phyloP scores from a whole-genome alignment of 2,329 filamentous ascomycete species.

The Lachnellula cervina region DNA sequence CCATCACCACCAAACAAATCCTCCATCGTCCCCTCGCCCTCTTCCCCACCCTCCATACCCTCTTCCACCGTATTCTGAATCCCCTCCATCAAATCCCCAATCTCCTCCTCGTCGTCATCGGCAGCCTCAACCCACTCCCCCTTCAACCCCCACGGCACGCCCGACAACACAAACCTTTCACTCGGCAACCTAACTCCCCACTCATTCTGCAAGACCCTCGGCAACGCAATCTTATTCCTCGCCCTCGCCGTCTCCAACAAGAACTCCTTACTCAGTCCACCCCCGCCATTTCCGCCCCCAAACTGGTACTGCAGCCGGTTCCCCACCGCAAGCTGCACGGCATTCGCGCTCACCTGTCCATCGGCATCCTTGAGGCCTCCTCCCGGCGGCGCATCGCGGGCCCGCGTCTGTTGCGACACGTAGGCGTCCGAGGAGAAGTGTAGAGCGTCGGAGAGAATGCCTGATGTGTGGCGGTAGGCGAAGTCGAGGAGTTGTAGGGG shows the following conservation, averaged over 20 bases:
- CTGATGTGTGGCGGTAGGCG: constrained; percentile 74
- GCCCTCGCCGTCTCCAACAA: constrained; percentile 69
- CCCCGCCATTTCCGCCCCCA: constrained; percentile 44
- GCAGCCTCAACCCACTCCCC: constrained; percentile 52
- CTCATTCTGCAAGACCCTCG: constrained; percentile 57
- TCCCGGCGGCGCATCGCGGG: constrained; percentile 29
- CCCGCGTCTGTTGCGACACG: constrained; percentile 37
- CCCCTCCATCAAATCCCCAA: constrained; percentile 38
- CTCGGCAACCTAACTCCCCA: constrained; percentile 64
- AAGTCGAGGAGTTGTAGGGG: constrained; percentile 81
- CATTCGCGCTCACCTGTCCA: constrained; percentile 54
- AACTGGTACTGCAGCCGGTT: constrained; percentile 67
- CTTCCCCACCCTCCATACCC: constrained; percentile 36
- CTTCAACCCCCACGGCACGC: constrained; percentile 59
- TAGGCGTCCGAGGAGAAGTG: constrained; percentile 67
- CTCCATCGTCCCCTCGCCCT: constrained; percentile 37
- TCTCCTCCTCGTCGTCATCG: constrained; percentile 35
- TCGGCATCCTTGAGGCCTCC: constrained; percentile 30
- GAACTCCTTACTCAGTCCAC: constrained; percentile 67
- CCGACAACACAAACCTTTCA: constrained; percentile 64
- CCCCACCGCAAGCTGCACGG: constrained; percentile 68
- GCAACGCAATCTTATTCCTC: constrained; percentile 62
- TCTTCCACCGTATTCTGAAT: constrained; percentile 34
- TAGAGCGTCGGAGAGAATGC: constrained; percentile 65
- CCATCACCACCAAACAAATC: constrained; percentile 38